Evolutionary conservation across 2,329 filamentous ascomycete species (phyloP).

Genomic region (Diaporthe sp.): DNA sequence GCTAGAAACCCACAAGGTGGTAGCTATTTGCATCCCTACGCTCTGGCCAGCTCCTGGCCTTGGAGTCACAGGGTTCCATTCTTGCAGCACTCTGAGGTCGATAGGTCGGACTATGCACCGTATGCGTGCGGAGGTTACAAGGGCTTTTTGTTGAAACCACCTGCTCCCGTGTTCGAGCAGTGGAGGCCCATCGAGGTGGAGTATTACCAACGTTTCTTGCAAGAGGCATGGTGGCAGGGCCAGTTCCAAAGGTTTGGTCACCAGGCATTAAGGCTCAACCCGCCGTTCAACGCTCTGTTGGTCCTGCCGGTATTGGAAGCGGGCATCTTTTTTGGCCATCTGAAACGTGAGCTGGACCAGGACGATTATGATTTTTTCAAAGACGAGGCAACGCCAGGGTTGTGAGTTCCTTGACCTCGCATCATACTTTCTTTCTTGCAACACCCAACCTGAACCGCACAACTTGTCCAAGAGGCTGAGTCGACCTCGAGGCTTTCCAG

Average conservation of each 20-base stretch:
- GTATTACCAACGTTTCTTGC: background rate
- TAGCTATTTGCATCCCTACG: background rate
- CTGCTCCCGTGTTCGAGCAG: background rate
- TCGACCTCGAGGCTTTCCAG: background rate
- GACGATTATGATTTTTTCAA: background rate
- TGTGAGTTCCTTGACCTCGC: background rate
- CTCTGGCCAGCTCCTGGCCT: background rate
- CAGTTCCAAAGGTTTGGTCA: background rate
- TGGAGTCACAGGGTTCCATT: background rate
- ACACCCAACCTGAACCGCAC: background rate
- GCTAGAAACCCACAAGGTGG: background rate
- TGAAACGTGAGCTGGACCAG: background rate
- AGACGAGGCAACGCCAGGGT: fast-evolving
- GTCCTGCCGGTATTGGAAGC: fast-evolving
- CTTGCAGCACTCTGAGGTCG: background rate
- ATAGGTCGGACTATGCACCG: background rate
- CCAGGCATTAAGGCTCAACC: background rate
- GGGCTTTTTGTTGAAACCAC: background rate
- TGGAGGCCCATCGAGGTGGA: background rate
- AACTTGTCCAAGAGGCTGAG: background rate
- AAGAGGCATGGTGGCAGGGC: background rate
- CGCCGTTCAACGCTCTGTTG: background rate
- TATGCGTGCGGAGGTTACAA: background rate
- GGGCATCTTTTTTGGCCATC: background rate
- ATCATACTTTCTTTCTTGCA: background rate